phyloP scores from a whole-genome alignment of 495 filamentous ascomycete species.

The Trichoderma asperelloides region DNA sequence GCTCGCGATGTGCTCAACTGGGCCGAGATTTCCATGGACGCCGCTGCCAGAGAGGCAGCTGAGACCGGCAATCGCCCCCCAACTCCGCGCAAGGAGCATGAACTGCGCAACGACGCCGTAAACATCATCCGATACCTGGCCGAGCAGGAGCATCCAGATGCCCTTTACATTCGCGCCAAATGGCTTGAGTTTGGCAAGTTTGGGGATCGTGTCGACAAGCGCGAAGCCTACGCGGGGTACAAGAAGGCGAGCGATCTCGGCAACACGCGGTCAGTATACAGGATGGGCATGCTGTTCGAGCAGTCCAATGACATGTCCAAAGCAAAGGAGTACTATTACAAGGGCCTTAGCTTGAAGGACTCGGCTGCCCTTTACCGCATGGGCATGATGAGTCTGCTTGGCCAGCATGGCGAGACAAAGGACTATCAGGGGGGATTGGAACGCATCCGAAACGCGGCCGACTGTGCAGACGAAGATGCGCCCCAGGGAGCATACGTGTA shows the following conservation, averaged over 20 bases:
- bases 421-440: conserved; percentile 72
- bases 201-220: conserved; percentile 77
- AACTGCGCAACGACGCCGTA: conserved; percentile 77
- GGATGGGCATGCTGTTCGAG: conserved; percentile 97
- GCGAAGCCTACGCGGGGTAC: conserved; percentile 85
- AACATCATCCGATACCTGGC: conserved; percentile 85
- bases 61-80: conserved; percentile 53
- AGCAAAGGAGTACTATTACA: conserved; percentile 79
- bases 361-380: conserved; percentile 92
- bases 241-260: conserved; percentile 76
- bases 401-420: conserved; percentile 80
- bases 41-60: conserved; percentile 51
- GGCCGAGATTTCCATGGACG: conserved; percentile 70
- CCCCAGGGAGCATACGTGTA: conserved; percentile 96
- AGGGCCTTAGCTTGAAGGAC: conserved; percentile 67
- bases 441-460: conserved; percentile 71
- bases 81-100: conserved; percentile 81
- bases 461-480: conserved; percentile 91
- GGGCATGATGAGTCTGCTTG: conserved; percentile 95
- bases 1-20: conserved; percentile 85
- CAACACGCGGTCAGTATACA: conserved; percentile 91
- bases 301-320: conserved; percentile 83
- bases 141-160: conserved; percentile 86
- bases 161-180: conserved; percentile 89
- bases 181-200: conserved; percentile 99